Base-by-base conservation (phyloP, 768 basidiomycete species). In the Trametes cinnabarina region DNA sequence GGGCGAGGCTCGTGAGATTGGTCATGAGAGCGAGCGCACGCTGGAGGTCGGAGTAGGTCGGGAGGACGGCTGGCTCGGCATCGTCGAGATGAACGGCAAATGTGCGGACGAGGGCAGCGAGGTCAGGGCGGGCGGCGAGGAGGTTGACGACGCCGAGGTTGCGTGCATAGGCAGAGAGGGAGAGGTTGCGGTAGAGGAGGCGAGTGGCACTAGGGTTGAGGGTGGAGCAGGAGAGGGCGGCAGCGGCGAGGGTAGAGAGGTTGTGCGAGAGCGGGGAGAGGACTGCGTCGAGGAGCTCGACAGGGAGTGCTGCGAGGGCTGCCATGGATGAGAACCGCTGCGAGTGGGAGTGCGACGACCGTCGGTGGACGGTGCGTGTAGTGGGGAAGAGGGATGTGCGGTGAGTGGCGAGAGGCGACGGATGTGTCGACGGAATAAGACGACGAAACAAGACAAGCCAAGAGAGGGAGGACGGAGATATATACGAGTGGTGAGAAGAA, bases 211-310 rank as follows among this genome's bases (percentile, higher is more conserved):
- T 70, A 52, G 73, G 73, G 60, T 74, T 72, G 66, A 86, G 65
- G 32, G 68, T 61, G 14, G 77, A 67, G 60, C 62, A 72, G 7
- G 82, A 74, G 19, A 67, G 71, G 2, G 86, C 76, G 62, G 87
- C 75, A 11, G 78, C 68, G 47, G 76, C 71, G 63, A 89, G 82
- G 14, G 62, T 39, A n/a, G 71, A 61, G 52, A 44, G 50, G 23
- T 54, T 35, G 42, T 22, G 68, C 65, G 67, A 62, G 58, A 78
- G 69, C 52, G 63, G 69, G 40, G 66, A 72, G 73, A 72, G 71
- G 68, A 90, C 70, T 69, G 71, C 66, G 73, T 84, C 81, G 63
- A 87, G 65, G 65, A 90, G 82, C 65, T 92, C 90, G 43, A 71
- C 61, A 50, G 89, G 88, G 47, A 90, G 76, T 32, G 60, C 63